phyloP scores from a whole-genome alignment of 108 stramenopile species.

The Seminavis robusta region DNA sequence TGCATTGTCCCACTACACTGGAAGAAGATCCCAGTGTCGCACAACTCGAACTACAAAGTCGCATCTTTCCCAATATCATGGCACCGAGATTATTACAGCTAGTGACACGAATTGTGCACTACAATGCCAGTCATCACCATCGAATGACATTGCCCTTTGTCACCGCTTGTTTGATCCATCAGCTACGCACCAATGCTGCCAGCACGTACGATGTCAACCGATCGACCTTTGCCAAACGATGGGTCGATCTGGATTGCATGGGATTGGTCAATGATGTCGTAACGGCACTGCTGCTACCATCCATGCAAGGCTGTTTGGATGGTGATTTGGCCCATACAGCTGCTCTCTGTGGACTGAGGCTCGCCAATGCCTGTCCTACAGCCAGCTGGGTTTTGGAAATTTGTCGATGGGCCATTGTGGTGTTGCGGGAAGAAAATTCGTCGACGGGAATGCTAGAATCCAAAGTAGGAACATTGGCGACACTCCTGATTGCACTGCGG shows the following conservation, averaged over 20 bases:
- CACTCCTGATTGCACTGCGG: conserved; percentile 48
- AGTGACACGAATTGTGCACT: conserved; percentile 40
- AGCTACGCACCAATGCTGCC: conserved; percentile 38
- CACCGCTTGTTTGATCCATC: conserved; percentile 51
- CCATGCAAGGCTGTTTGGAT: conserved; percentile 16
- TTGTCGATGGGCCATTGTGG: conserved; percentile 31
- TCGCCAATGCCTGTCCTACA: conserved; percentile 51
- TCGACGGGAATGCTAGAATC: conserved; percentile 19
- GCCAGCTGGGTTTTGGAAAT: conserved; percentile 52
- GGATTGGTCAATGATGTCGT: conserved; percentile 39
- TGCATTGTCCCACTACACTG: too few relatives aligned
- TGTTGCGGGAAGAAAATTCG: conserved; percentile 40
- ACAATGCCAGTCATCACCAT: conserved; percentile 23
- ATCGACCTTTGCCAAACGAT: conserved; percentile 41
- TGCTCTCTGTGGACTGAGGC: conserved; percentile 50
- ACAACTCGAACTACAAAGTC: conserved; percentile 46
- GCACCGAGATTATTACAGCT: conserved; percentile 52
- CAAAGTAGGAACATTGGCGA: conserved; percentile 36
- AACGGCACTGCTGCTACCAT: conserved; percentile 42
- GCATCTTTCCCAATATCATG: conserved; percentile 51
- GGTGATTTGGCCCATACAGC: conserved; percentile 15
- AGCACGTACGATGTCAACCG: conserved; percentile 25
- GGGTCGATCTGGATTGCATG: conserved; percentile 29
- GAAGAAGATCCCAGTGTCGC: conserved; percentile 42
- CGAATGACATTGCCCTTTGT: conserved; percentile 45